Percentiles rank a stretch among this genome's conserved stretches.
phyloP scores from a whole-genome alignment of 2,329 filamentous ascomycete genomes.

The Aureobasidium sp. region DNA sequence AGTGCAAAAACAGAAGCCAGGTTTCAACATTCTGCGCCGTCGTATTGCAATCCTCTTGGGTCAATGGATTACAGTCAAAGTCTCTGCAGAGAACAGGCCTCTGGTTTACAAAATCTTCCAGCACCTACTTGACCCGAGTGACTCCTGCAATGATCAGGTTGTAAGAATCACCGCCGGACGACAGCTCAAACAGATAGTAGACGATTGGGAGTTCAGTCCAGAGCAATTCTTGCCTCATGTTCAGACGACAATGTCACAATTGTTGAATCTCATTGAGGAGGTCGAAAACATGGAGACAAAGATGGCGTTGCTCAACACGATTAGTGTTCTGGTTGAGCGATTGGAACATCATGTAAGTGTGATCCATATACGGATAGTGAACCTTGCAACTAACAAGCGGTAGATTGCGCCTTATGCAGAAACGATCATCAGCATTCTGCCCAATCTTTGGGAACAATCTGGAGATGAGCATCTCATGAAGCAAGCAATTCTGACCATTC shows the following conservation, averaged over 20 bases:
- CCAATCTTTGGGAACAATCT: constrained; percentile 75
- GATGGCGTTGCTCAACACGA: constrained; percentile 80
- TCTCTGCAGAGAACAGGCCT: constrained; percentile 59
- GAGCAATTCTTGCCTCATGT: constrained; percentile 72
- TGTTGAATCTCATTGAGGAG: constrained; percentile 72
- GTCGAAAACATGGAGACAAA: constrained; percentile 82
- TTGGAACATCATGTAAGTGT: constrained; percentile 63
- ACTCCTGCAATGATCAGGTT: constrained; percentile 76
- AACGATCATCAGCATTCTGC: constrained; percentile 72
- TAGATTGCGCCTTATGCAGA: constrained; percentile 60
- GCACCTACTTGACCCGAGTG: constrained; percentile 71
- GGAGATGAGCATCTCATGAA: constrained; percentile 89
- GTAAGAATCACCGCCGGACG: constrained; percentile 86
- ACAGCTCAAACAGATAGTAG: constrained; percentile 70
- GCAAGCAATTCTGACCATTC: constrained; percentile 80
- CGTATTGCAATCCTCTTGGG: constrained; percentile 83
- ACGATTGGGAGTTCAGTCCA: constrained; percentile 75
- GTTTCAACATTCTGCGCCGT: constrained; percentile 76
- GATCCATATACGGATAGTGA: constrained; percentile 2
- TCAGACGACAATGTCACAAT: constrained; percentile 60
- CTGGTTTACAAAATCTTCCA: constrained; percentile 84
- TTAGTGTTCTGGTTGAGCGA: constrained; percentile 70
- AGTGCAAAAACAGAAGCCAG: constrained; percentile 59
- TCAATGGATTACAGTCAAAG: constrained; percentile 78
- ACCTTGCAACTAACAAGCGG: constrained; percentile 26